Conservation (phyloP, 352 stramenopile species). For the Globisporangium camurandrum region DNA sequence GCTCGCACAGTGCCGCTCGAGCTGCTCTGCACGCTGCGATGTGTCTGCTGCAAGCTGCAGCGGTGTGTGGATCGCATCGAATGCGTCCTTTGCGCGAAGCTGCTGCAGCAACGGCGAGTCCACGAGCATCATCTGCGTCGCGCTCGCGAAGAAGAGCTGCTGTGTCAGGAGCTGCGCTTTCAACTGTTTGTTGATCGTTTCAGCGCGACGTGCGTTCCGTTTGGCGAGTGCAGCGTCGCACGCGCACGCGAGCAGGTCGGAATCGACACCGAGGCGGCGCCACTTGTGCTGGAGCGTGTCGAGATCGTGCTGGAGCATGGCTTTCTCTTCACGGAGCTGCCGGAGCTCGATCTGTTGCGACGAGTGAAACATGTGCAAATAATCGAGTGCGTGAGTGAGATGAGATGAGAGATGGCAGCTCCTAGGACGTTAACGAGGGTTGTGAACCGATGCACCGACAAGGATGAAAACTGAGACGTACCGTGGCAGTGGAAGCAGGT, state of each 20-base stretch:
- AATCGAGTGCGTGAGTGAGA: not conserved
- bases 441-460: too few relatives aligned
- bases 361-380: not conserved
- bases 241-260: not conserved
- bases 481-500: conserved; percentile 18
- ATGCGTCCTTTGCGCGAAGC: conserved; percentile 1
- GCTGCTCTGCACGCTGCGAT: conserved; percentile 25
- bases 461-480: conserved; percentile 4
- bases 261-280: not conserved
- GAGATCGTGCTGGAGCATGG: conserved; percentile 30
- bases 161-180: conserved; percentile 2
- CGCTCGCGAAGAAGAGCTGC: conserved; percentile 10
- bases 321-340: conserved; percentile 30
- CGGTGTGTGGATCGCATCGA: conserved; percentile 4
- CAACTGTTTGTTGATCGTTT: conserved; percentile 4
- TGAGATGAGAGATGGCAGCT: too few relatives aligned
- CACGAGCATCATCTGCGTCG: conserved; percentile 5
- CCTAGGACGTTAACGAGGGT: too few relatives aligned
- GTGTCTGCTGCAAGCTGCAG: conserved; percentile 20
- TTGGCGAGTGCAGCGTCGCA: conserved; percentile 9
- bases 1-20: conserved; percentile 26
- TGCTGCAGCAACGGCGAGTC: conserved; percentile 1
- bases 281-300: conserved; percentile 6
- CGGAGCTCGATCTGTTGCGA: conserved; percentile 36
- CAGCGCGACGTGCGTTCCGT: conserved; percentile 3